Evolutionary conservation across 2,329 filamentous ascomycete species (phyloP), one percentile per base, ranked within the genome.

Genomic region (Calonectria naviculata): DNA sequence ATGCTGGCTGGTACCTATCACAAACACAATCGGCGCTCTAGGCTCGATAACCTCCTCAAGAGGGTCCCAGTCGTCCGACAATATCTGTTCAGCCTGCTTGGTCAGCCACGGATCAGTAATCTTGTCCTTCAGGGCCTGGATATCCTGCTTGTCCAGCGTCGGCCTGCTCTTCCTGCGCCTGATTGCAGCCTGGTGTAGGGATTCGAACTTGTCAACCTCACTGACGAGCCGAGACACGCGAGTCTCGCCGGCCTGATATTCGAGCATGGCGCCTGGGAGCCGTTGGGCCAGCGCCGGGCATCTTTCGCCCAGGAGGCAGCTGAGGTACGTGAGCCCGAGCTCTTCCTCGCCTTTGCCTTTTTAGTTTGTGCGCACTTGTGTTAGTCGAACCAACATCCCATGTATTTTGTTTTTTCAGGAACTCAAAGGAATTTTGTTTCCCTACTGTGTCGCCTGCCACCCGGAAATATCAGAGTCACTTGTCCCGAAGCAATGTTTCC

Each of bases 71-170:
- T 72, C 67, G 15, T 70, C 67, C n/a, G 54, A 60, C 15, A 67
- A 7, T 41, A 72, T 67, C 24, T 58, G 47, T 28, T 67, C 67
- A n/a, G 64, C 68, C 44, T 72, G 63, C 21, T 65, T 58, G 1
- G 58, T 52, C 15, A 72, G 42, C 71, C 71, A 72, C 4, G 47
- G 21, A 65, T 72, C 67, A 8, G 67, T 68, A 29, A 72, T 70
- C 26, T 19, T 56, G 15, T 24, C 26, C 21, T 56, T 54, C 15
- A 65, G 36, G 5, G 19, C 9, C 26, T 72, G 49, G 7, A 72
- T 54, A 26, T 67, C 56, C 12, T 64, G 42, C 28, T 64, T 31
- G 29, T 31, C 26, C 8, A 38, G 15, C n/a, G 36, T 54, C 19
- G 36, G 21, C 12, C 19, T 31, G 19, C 47, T 36, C 26, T 58